These are phyloP conservation scores for Zalaria sp. DNA, from an alignment of 2,329 filamentous ascomycete genomes.

Conservation along the genomic window DNA sequence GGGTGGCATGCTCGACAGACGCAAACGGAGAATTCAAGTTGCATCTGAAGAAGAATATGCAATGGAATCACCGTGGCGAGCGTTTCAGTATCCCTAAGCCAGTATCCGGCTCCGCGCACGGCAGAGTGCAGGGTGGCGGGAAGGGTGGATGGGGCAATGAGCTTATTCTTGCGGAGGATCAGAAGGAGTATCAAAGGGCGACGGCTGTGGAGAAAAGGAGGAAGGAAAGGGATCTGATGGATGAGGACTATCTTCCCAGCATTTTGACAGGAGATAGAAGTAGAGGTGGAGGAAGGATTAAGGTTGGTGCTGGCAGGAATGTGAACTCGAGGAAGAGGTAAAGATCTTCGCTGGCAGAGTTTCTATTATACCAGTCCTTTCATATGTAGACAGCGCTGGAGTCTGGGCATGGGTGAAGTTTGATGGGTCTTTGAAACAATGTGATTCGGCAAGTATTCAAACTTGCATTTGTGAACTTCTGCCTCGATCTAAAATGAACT, in stretches of 20 bases:
- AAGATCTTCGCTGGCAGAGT: background rate
- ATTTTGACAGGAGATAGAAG: conserved; percentile 70
- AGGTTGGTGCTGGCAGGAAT: conserved; percentile 72
- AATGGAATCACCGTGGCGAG: conserved; percentile 90
- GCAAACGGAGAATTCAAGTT: conserved; percentile 66
- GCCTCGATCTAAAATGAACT: background rate
- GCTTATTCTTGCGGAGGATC: conserved; percentile 81
- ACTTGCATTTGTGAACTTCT: background rate
- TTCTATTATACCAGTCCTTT: no score
- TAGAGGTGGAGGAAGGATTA: conserved; percentile 51
- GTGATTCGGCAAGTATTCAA: no score
- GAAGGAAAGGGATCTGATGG: conserved; percentile 76
- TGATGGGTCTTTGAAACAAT: background rate
- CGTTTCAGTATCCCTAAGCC: conserved; percentile 89
- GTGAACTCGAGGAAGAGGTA: conserved; percentile 64
- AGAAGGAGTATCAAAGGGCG: conserved; percentile 74
- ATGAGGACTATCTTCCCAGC: conserved; percentile 78
- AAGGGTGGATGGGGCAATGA: conserved; percentile 76
- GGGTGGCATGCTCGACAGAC: conserved; percentile 76
- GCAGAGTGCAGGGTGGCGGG: conserved; percentile 59
- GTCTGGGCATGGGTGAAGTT: background rate
- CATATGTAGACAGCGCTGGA: background rate
- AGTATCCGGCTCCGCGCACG: conserved; percentile 64
- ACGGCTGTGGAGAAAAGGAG: conserved; percentile 46
- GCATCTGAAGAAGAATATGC: conserved; percentile 86